These are phyloP conservation scores for Neurospora sp. DNA, from an alignment of 495 filamentous ascomycete genomes.

Conservation along the genomic window DNA sequence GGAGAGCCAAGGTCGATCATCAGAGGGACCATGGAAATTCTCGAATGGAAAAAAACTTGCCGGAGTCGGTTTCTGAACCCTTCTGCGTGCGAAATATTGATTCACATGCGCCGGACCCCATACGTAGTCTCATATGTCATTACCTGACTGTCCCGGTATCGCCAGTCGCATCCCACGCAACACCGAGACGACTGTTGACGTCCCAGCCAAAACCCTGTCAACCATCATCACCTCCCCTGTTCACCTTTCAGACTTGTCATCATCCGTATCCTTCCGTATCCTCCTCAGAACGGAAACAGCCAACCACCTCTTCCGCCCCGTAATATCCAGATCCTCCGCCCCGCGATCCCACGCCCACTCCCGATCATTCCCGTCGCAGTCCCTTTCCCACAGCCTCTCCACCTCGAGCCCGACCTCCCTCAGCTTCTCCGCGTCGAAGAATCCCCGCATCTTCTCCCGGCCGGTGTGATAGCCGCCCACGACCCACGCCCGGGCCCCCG, in stretches of 20 bases:
- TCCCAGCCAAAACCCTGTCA: neutral
- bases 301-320: conserved; percentile 59
- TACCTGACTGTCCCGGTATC: neutral
- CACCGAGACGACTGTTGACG: neutral
- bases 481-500: conserved; percentile 50
- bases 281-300: conserved; percentile 53
- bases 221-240: neutral
- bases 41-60: neutral
- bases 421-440: conserved; percentile 55
- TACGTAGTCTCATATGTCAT: neutral
- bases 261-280: conserved; percentile 1
- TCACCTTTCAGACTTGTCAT: neutral
- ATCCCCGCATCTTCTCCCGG: conserved; percentile 54
- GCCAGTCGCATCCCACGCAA: neutral
- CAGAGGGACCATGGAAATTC: neutral
- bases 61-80: neutral
- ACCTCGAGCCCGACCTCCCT: conserved; percentile 50
- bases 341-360: conserved; percentile 56
- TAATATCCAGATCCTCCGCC: conserved; percentile 51
- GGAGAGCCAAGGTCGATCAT: neutral
- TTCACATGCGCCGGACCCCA: neutral
- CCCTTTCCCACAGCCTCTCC: conserved; percentile 64
- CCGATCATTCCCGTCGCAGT: conserved; percentile 56
- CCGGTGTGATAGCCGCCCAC: conserved; percentile 82
- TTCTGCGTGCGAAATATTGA: neutral